Base-by-base conservation (phyloP, 2,329 filamentous ascomycete genomes). In the Mycosphaerella sp. region DNA sequence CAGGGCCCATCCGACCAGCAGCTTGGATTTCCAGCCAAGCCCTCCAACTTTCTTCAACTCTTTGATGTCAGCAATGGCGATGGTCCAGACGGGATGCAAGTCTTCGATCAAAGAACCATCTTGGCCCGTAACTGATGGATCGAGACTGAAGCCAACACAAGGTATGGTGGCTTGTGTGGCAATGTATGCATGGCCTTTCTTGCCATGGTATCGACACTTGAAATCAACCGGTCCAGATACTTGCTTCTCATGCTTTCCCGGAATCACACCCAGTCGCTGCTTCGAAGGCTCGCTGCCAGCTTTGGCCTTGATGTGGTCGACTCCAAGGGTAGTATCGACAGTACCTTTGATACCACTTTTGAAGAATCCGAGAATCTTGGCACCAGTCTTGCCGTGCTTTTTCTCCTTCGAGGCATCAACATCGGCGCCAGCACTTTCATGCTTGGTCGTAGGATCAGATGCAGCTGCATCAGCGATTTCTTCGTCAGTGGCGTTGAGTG, bases 41-140 rank as follows among this genome's bases (percentile, higher is more conserved):
- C 89, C 89, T 4, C 89, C 88, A 1, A 91, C 74, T 72, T 95
- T 95, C 68, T 83, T 86, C 50, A 95, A 66, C 68, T 91, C 87
- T 48, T 69, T 73, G 44, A 95, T 85, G 12, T 92, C 85, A 0
- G 77, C 77, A 3, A 93, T 78, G 0, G 86, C 78, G 0, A 93
- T 75, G 5, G 79, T 84, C 80, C 87, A 95, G 0, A 80, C 69
- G 0, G 86, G 82, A 54, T 79, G 73, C 23, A 78, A 61, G 40
- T 80, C 76, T 55, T 79, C 75, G 23, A 83, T 78, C 4, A 51
- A 72, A 65, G 64, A 75, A 8, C 62, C 62, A 26, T 53, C 51
- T 8, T 50, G 56, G 7, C 60, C 56, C 40, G 74, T 73, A 29
- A 77, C 76, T 1, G 69, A 73, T 9, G 67, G 69, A 48, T 82